Percentiles rank a stretch among this genome's conserved stretches.
Conservation (phyloP, 176 grass and related monocot genomes). For the Oryza coarctata region DNA sequence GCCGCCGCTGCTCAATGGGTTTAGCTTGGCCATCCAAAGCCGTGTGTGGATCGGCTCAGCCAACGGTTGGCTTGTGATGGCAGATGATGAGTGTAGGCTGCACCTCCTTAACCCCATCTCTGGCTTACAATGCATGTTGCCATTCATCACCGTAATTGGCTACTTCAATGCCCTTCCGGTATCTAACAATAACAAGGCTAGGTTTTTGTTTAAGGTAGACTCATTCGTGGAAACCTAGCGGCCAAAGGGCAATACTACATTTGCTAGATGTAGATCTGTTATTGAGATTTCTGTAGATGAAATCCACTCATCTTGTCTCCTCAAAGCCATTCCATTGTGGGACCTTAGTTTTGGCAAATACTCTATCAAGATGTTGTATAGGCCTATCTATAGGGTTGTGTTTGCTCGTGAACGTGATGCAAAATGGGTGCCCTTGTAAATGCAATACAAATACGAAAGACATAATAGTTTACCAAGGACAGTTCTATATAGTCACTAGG, state of each 20-base stretch:
- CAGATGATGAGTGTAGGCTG: neutral
- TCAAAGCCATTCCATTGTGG: neutral
- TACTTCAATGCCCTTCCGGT: neutral
- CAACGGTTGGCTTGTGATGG: neutral
- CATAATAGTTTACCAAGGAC: neutral
- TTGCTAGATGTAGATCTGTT: too few species aligned
- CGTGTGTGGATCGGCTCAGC: neutral
- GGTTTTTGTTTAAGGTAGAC: neutral
- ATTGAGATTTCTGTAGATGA: too few species aligned
- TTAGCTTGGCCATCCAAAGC: neutral
- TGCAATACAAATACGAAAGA: neutral
- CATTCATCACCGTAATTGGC: neutral
- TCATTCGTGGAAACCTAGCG: neutral
- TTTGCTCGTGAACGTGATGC: neutral
- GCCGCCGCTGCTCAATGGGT: neutral
- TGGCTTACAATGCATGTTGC: neutral
- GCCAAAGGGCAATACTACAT: neutral
- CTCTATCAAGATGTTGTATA: slow-evolving; percentile 1
- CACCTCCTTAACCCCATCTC: slow-evolving; percentile 30
- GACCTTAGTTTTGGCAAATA: neutral
- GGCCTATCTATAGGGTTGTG: neutral
- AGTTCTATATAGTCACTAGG: neutral
- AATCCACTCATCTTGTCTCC: too few species aligned
- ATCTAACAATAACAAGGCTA: neutral
- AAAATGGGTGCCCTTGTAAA: neutral